Conservation (phyloP, 23 red algal genomes). For the Chondrus crispus region DNA sequence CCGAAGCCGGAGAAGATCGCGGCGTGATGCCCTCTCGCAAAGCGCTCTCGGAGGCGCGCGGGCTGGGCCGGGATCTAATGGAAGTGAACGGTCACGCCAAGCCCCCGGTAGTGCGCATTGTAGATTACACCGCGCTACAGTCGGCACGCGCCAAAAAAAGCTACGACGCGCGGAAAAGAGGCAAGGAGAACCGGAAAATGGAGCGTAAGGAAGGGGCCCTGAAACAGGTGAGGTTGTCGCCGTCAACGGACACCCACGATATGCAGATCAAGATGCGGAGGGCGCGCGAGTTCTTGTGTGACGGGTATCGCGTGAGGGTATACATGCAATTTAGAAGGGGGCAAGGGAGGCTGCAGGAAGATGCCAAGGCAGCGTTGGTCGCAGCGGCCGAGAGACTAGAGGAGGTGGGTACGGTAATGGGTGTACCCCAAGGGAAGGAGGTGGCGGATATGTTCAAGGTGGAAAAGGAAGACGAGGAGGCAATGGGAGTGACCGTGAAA, state of each 20-base stretch:
- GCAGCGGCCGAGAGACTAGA: constrained; percentile 8
- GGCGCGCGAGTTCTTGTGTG: constrained; percentile 59
- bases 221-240: constrained; percentile 81
- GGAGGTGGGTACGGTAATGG: background rate
- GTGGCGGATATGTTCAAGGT: constrained; percentile 18
- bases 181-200: background rate
- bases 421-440: background rate
- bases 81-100: background rate
- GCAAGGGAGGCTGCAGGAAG: constrained; percentile 32
- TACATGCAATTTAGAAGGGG: constrained; percentile 74
- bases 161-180: constrained; percentile 14
- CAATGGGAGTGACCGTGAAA: background rate
- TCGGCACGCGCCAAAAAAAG: background rate
- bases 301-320: constrained; percentile 66
- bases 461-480: background rate
- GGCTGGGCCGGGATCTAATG: constrained; percentile 10
- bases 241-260: constrained; percentile 63
- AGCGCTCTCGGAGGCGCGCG: background rate
- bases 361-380: constrained; percentile 38
- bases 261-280: constrained; percentile 65
- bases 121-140: constrained; percentile 22
- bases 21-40: constrained; percentile 15
- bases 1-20: constrained; percentile 20
- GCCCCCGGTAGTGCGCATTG: constrained; percentile 26
- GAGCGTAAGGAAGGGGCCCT: background rate